Evolutionary conservation across 345 rosid species (phyloP).

Genomic region (Bruguiera sexangula): DNA sequence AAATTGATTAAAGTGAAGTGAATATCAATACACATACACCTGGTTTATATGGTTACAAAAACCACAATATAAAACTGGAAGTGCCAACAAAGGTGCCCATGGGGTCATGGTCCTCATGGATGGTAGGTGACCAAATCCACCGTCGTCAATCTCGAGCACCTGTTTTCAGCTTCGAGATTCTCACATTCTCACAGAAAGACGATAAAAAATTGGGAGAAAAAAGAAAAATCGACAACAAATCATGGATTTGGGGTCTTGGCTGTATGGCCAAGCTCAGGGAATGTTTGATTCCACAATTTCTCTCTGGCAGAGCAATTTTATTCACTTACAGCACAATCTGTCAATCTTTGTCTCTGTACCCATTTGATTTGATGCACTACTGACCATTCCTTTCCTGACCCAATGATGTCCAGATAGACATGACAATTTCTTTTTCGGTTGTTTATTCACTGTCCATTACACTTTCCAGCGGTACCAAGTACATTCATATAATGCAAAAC

Average conservation of each 20-base stretch:
- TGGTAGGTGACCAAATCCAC: conserved; percentile 43
- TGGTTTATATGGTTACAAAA: neutral
- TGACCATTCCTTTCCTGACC: neutral
- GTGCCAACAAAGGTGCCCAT: conserved; percentile 17
- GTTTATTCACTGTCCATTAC: neutral
- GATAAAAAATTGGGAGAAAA: neutral
- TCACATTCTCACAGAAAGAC: conserved; percentile 35
- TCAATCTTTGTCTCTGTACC: neutral
- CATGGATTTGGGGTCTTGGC: conserved; percentile 24
- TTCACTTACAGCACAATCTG: neutral
- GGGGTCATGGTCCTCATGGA: neutral
- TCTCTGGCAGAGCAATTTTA: conserved; percentile 18
- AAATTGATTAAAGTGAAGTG: neutral
- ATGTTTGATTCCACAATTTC: conserved; percentile 41
- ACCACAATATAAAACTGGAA: neutral
- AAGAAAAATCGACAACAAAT: neutral
- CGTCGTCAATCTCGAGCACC: conserved; percentile 23
- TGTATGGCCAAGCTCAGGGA: conserved; percentile 40
- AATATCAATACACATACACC: neutral
- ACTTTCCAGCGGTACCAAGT: neutral
- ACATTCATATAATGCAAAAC: neutral
- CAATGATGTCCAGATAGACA: conserved; percentile 1
- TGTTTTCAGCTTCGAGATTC: conserved; percentile 35
- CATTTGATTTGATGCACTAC: neutral
- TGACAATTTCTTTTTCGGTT: conserved; percentile 4